These are phyloP conservation scores for Reticulascus tulasneorum DNA, from an alignment of 2,329 filamentous ascomycete species.

Conservation along the genomic window DNA sequence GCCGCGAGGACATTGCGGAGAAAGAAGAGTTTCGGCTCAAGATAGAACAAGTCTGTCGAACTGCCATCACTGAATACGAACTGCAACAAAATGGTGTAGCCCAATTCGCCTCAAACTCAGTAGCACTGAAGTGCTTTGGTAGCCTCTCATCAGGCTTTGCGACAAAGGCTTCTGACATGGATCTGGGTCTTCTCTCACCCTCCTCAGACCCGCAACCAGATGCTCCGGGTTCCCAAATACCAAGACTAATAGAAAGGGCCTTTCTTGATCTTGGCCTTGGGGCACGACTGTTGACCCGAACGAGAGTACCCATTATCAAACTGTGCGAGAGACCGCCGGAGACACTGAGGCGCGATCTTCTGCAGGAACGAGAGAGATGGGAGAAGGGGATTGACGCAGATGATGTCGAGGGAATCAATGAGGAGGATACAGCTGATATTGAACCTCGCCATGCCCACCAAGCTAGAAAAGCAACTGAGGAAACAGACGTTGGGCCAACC, in stretches of 20 bases:
- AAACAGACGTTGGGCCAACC: not conserved
- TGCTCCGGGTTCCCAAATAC: conserved; percentile 57
- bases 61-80: conserved; percentile 54
- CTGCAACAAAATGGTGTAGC: conserved; percentile 27
- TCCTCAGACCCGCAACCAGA: conserved; percentile 52
- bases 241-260: conserved; percentile 69
- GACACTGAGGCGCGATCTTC: conserved; percentile 56
- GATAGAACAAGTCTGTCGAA: conserved; percentile 62
- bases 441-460: conserved; percentile 1
- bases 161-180: conserved; percentile 85
- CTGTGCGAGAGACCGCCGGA: conserved; percentile 69
- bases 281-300: conserved; percentile 71
- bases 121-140: conserved; percentile 75
- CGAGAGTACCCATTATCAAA: conserved; percentile 83
- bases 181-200: conserved; percentile 72
- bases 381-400: conserved; percentile 51
- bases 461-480: conserved; percentile 2
- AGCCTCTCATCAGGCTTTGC: conserved; percentile 83
- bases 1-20: conserved; percentile 55
- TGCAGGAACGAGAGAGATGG: conserved; percentile 67
- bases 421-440: conserved; percentile 12
- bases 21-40: conserved; percentile 67
- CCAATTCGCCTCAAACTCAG: conserved; percentile 49
- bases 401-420: conserved; percentile 28
- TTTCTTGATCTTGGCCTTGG: conserved; percentile 70